Base-by-base conservation (phyloP, 371 early-diverging fungal species). In the Cokeromyces recurvatus region DNA sequence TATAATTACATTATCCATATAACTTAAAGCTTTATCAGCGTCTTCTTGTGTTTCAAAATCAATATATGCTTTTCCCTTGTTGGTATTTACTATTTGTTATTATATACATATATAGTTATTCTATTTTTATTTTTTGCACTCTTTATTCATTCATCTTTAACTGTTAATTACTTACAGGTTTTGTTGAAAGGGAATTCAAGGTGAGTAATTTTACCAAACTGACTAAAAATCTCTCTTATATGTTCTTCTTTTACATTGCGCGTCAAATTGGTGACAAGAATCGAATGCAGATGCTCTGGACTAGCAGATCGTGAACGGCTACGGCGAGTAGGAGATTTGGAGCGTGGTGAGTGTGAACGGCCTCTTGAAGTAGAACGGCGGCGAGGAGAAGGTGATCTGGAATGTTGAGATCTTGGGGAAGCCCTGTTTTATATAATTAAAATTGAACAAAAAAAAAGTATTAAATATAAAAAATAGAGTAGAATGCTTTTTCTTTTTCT, bases 21-120 rank as follows among this genome's bases (percentile, higher is more conserved):
- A 69, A 17, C 68, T 69, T 12, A 82, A 55, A n/a, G 78, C 79
- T 47, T 65, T 55, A 21, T 71, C 61, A 7, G 78, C 77, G 7
- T 77, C 78, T 42, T 77, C 75, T 14, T 68, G 67, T 1, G 68
- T 77, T 45, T 68, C 78, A 48, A 58, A 82, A 48, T 82, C 78
- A 45, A 82, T 54, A 48, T 71, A 72, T 19, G 79, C 79, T 22
- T 59, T 70, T 34, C 79, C 82, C 32, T 66, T 57, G 43, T 82
- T 82, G 51, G 66, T 63, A 15, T 68, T 62, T 48, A 74, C 79
- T 71, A 57, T 4, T 27, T 20, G 11, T 24, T 43, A 44, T 14
- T 5, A 29, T 8, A 37, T 17, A 17, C 10, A 40, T 29, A 27
- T 46, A 41, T 23, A 21, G 19, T 31, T 39, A 14, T 19, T 29